Percentiles rank a stretch among this genome's conserved stretches.
phyloP scores from a whole-genome alignment of 345 rosid genomes.

The Draba incana region DNA sequence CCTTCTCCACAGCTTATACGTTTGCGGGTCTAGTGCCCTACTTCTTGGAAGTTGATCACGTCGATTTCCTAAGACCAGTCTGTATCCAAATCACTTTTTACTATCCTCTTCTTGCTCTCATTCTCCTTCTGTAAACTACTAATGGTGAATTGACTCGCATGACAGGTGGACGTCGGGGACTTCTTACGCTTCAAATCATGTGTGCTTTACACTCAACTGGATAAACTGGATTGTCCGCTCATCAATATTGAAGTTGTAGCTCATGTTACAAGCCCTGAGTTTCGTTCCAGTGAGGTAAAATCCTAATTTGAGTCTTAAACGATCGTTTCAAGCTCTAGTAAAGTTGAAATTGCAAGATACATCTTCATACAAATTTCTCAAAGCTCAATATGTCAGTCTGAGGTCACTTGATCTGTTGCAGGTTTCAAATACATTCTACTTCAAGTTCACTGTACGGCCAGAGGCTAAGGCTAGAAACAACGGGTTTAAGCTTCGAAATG shows the following conservation, averaged over 20 bases:
- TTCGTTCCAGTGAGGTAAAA: constrained; percentile 84
- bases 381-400: constrained; percentile 5
- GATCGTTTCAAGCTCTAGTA: neutral
- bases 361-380: neutral
- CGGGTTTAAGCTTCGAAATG: constrained; percentile 61
- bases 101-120: neutral
- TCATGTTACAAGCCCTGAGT: constrained; percentile 93
- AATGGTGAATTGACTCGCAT: constrained; percentile 12
- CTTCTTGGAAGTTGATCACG: constrained; percentile 88
- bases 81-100: constrained; percentile 41
- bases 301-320: neutral
- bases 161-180: constrained; percentile 85
- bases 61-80: constrained; percentile 83
- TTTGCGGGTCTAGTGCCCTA: constrained; percentile 79
- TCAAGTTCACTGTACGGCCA: constrained; percentile 73
- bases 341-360: neutral
- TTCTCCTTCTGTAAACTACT: constrained; percentile 8
- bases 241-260: constrained; percentile 92
- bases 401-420: constrained; percentile 25
- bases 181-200: constrained; percentile 80
- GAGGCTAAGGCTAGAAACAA: constrained; percentile 63
- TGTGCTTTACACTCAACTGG: constrained; percentile 72
- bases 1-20: constrained; percentile 85
- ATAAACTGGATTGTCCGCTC: constrained; percentile 67
- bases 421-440: constrained; percentile 82